Evolutionary conservation across 1,139 yeast genomes (phyloP).

Genomic region (Lodderomyces parapsilosis): DNA sequence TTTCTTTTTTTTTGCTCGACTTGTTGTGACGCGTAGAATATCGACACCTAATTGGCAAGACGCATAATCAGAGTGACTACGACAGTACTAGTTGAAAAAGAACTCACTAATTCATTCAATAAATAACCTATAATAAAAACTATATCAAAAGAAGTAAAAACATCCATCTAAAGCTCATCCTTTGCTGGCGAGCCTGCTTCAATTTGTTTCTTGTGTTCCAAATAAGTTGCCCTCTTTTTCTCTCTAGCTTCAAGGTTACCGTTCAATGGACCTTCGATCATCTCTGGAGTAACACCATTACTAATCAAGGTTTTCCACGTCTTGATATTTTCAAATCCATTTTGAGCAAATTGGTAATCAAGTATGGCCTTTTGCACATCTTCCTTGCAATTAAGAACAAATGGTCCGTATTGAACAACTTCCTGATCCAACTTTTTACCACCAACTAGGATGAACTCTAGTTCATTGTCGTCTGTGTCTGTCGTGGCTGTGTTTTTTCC

Average conservation of each 20-base stretch:
- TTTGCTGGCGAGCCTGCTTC: conserved; percentile 10
- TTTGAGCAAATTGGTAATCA: conserved; percentile 65
- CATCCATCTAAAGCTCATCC: conserved; percentile 14
- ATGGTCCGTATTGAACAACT: conserved; percentile 87
- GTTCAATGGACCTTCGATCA: conserved; percentile 40
- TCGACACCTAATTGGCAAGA: no score
- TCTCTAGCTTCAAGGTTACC: conserved; percentile 37
- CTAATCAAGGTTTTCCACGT: conserved; percentile 71
- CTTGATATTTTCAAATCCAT: conserved; percentile 72
- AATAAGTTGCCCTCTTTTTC: conserved; percentile 25
- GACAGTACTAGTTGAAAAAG: no score
- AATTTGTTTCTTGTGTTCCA: conserved; percentile 14
- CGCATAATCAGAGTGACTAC: no score
- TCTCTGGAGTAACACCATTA: conserved; percentile 52
- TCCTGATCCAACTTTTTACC: conserved; percentile 78
- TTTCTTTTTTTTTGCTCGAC: not conserved
- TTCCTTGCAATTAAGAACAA: conserved; percentile 66
- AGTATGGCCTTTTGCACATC: conserved; percentile 65
- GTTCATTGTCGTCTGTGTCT: conserved; percentile 22
- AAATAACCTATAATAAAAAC: not conserved
- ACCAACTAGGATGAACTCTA: conserved; percentile 69
- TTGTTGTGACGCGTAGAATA: not conserved
- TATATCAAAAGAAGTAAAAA: not conserved
- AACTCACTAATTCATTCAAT: not conserved
- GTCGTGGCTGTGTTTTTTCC: conserved; percentile 48